Conservation (phyloP, 345 rosid genomes). For the Geranium brycei region DNA sequence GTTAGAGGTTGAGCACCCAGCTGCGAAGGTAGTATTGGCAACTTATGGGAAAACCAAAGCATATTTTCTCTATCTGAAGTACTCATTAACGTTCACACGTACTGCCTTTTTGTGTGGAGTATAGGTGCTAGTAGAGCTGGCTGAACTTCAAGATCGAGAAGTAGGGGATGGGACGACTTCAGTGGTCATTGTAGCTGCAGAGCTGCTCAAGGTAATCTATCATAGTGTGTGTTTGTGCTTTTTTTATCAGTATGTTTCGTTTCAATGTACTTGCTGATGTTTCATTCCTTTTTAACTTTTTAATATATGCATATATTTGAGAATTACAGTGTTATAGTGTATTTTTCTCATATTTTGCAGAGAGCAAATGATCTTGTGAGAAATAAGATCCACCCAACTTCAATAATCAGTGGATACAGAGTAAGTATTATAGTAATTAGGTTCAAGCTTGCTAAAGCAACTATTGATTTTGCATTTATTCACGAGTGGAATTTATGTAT, state of each 20-base stretch:
- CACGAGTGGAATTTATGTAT: no score
- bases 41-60: neutral
- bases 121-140: conserved; percentile 91
- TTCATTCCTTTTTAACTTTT: no score
- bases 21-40: conserved; percentile 57
- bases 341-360: conserved; percentile 24
- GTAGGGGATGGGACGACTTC: conserved; percentile 98
- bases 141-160: conserved; percentile 95
- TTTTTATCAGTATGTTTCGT: no score
- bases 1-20: conserved; percentile 95
- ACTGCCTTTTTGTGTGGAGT: conserved; percentile 3
- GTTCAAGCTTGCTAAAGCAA: neutral
- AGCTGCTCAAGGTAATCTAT: conserved; percentile 52
- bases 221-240: neutral
- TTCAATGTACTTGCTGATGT: neutral
- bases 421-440: conserved; percentile 23
- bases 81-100: neutral
- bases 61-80: neutral
- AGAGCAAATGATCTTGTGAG: conserved; percentile 94
- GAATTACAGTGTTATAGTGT: conserved; percentile 3
- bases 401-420: conserved; percentile 88
- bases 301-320: neutral
- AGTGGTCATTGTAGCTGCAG: conserved; percentile 89
- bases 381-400: conserved; percentile 94
- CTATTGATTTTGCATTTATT: no score